Evolutionary conservation across 2,329 filamentous ascomycete genomes (phyloP), one percentile per base, ranked within the genome.

Genomic region (Aaosphaeria arxii): DNA sequence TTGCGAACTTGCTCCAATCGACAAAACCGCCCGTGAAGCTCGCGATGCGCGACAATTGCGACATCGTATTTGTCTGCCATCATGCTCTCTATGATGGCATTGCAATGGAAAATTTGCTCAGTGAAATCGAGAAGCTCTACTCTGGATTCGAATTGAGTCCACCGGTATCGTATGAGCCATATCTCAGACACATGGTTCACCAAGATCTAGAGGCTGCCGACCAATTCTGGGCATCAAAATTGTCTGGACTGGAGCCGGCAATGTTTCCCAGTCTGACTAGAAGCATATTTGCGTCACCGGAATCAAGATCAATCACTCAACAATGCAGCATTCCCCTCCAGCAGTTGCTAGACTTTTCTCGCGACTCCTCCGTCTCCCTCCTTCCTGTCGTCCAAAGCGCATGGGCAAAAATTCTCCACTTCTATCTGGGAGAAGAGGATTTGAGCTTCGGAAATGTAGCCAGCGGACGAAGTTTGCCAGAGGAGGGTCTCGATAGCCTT

Each of bases 41-140:
- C 29, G 66, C 64, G 5, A 45, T 64, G 6, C 48, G 61, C 9
- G 40, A 50, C 9, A 38, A 50, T 29, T 56, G 50, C 2, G 44
- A 54, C 5, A 48, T 81, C 5, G 55, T 78, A 3, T 71, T 85
- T 42, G 74, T 74, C 24, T 83, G 84, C 57, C 91, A 96, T 58
- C 91, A 96, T 70, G 88, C 89, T 2, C 74, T 96, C 1, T 95
- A 96, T 58, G 91, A 96, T 69, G 91, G 87, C 0, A 83, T 87
- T 33, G 89, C 90, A 0, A 86, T 96, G 60, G 74, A 78, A 1
- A 75, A 77, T 6, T 74, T 96, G 0, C 77, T 92, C 28, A 68
- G 80, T 0, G 91, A 96, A 59, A 73, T 95, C 1, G 84, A 94
- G 58, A 64, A 74, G 2, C 53, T 81, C 3, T 83, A 85, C 32